A percentile compares a stretch with the other conserved stretches of the same genome.
phyloP scores from a whole-genome alignment of 768 basidiomycete genomes.

The Xerocomellus dryophilus region DNA sequence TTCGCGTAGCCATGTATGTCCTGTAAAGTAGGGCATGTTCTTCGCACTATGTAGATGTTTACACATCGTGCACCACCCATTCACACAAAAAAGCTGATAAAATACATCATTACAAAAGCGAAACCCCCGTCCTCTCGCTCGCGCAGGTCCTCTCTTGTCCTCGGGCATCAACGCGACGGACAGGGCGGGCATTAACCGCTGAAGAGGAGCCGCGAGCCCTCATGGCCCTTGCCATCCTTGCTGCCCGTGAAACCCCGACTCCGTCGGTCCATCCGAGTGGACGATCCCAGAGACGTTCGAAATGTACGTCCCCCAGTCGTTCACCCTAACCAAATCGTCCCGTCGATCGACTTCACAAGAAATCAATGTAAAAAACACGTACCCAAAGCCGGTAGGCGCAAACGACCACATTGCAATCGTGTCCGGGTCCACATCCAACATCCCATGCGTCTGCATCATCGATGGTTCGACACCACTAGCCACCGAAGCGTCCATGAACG shows the following conservation, averaged over 20 bases:
- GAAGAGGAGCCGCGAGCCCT: background rate
- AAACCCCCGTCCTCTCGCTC: background rate
- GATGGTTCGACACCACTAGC: background rate
- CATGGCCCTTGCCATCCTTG: background rate
- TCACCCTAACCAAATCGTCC: conserved; percentile 28
- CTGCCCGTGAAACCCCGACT: conserved; percentile 1
- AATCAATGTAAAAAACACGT: conserved; percentile 19
- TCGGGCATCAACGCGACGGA: background rate
- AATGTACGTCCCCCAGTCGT: conserved; percentile 41
- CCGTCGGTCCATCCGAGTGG: conserved; percentile 11
- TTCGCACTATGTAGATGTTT: background rate
- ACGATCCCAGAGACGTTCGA: conserved; percentile 30
- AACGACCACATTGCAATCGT: conserved; percentile 62
- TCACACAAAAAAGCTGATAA: too few species aligned
- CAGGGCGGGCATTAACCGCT: background rate
- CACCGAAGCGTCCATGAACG: conserved; percentile 10
- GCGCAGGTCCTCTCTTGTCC: background rate
- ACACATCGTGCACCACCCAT: too few species aligned
- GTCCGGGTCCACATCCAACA: conserved; percentile 41
- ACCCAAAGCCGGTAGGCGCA: conserved; percentile 62
- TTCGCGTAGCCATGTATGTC: too few species aligned
- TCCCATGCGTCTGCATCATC: conserved; percentile 5
- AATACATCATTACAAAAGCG: background rate
- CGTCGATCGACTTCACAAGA: background rate
- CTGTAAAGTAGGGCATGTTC: too few species aligned